Base-by-base conservation (phyloP, 805 yeast genomes). In the Ogataea pignaliae region DNA sequence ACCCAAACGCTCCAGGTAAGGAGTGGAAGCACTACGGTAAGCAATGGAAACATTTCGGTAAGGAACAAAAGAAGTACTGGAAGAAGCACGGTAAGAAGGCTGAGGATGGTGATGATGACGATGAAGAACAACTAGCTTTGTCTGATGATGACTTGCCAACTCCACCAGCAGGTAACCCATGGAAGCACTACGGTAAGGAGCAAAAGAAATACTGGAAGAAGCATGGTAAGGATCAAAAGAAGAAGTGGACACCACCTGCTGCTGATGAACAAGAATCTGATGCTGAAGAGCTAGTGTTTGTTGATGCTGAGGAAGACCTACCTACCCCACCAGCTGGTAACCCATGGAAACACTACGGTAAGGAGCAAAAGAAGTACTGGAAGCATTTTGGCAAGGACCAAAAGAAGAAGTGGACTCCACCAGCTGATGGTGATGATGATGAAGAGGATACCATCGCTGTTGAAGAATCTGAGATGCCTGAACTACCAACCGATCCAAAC, bases 301-400 rank as follows among this genome's bases (percentile, higher is more conserved):
- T 21, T 21, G 26, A 21, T 21, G 26, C 26, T 7, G 26, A 21
- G 7, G 32, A 43, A 42, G 28, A 39, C 45, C 9, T 45, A 47
- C 33, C 33, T 5, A n/a, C 33, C 16, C 46, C 49, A 14, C 52
- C 55, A 26, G 42, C 42, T 5, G 18, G 29, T 35, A 34, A 28
- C 16, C 18, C 34, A 31, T 40, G 42, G 42, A 40, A 40, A 16
- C 43, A 51, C 14, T 31, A 18, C 39, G 60, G 59, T 34, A 47
- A 54, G 37, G 54, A 55, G 26, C 51, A 53, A 41, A 53, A 45
- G 44, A 55, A 53, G 42, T 44, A 60, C 56, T 36, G 39, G 39
- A 36, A 36, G 15, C 37, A 47, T 16, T 40, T 42, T 29, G 56
- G 56, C 34, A 53, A 53, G 47, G 44, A 52, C 18, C 42, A 50